phyloP scores from a whole-genome alignment of 306 rosid species.

The Rubus idaeus region DNA sequence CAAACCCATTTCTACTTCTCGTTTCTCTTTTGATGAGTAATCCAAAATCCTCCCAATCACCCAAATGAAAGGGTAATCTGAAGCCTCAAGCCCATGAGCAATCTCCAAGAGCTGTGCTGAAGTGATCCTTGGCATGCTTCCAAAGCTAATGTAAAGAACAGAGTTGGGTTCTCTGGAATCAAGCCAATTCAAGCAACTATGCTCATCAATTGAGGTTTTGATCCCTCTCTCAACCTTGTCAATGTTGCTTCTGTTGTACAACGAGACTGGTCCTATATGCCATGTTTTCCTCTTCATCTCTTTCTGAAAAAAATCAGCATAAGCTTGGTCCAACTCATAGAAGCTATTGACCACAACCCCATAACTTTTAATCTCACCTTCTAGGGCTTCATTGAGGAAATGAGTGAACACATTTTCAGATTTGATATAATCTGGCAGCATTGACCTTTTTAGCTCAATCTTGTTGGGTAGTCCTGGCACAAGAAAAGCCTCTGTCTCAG shows the following conservation, averaged over 20 bases:
- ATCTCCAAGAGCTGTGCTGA: conserved; percentile 48
- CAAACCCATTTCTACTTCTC: not conserved
- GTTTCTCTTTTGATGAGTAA: not conserved
- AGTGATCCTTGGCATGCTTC: conserved; percentile 44
- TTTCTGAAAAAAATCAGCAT: conserved; percentile 38
- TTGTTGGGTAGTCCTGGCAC: conserved; percentile 48
- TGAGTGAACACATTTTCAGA: conserved; percentile 13
- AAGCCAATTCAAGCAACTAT: conserved; percentile 47
- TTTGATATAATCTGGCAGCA: conserved; percentile 39
- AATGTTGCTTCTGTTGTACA: conserved; percentile 35
- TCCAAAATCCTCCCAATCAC: conserved; percentile 47
- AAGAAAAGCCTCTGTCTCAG: conserved; percentile 45
- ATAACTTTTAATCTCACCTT: conserved; percentile 36
- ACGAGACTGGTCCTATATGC: conserved; percentile 64
- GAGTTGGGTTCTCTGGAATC: conserved; percentile 51
- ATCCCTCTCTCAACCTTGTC: conserved; percentile 53
- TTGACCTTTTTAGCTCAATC: conserved; percentile 50
- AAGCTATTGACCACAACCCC: conserved; percentile 59
- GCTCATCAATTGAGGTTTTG: conserved; percentile 39
- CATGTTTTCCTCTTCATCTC: conserved; percentile 41
- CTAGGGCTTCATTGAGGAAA: conserved; percentile 2
- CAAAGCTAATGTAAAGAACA: conserved; percentile 58
- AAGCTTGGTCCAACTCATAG: conserved; percentile 48
- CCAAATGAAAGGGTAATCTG: conserved; percentile 57
- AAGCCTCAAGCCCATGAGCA: conserved; percentile 56